Conservation (phyloP, 2,329 filamentous ascomycete genomes). For the Colletotrichum higginsianum region DNA sequence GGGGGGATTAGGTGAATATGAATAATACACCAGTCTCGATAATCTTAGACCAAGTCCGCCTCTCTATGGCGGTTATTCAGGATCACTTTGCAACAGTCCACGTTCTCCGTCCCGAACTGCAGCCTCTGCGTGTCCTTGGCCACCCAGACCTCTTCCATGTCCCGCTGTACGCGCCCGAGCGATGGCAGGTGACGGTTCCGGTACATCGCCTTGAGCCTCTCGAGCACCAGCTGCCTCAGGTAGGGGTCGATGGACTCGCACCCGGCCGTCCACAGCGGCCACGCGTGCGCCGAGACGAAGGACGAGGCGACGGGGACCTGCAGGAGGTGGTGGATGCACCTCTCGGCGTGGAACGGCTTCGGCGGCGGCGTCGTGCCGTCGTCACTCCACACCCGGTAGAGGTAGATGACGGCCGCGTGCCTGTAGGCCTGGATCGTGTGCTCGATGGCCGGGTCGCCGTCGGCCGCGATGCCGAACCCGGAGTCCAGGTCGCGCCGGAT, state of each 20-base stretch:
- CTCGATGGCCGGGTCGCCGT: conserved; percentile 42
- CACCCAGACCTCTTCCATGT: conserved; percentile 51
- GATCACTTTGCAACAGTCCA: conserved; percentile 49
- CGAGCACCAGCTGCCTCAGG: conserved; percentile 46
- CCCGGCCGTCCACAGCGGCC: conserved; percentile 52
- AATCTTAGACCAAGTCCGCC: conserved; percentile 28
- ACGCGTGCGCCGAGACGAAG: conserved; percentile 49
- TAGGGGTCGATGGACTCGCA: conserved; percentile 49
- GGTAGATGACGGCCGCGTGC: conserved; percentile 51
- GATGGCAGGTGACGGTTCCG: conserved; percentile 49
- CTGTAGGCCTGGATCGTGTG: conserved; percentile 50
- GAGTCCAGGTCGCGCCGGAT: conserved; percentile 4
- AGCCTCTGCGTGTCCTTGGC: conserved; percentile 49
- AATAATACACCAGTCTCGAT: neutral
- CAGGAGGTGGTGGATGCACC: conserved; percentile 47
- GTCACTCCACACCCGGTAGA: conserved; percentile 49
- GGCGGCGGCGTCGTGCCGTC: conserved; percentile 44
- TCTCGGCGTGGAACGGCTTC: conserved; percentile 44
- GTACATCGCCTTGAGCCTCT: conserved; percentile 49
- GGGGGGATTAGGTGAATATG: accelerated
- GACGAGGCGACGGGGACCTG: conserved; percentile 48
- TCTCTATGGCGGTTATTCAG: conserved; percentile 29
- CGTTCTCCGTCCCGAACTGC: conserved; percentile 48
- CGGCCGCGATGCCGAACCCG: neutral
- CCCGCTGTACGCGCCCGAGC: conserved; percentile 46